Evolutionary conservation across 768 basidiomycete genomes (phyloP).

Genomic region (Tephrocybe sp.): DNA sequence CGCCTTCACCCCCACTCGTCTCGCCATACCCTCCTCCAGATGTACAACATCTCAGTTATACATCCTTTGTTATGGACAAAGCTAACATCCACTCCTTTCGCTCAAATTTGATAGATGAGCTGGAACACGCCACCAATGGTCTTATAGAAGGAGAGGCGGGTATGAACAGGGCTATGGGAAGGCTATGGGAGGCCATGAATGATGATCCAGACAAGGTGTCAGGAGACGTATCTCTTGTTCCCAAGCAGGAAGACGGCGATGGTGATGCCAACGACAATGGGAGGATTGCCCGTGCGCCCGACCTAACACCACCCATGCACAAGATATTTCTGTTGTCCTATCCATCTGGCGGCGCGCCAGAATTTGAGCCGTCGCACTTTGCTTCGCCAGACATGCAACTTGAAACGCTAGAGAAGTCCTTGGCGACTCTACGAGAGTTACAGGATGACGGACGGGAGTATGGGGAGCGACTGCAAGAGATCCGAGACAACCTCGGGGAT

Average conservation of each 20-base stretch:
- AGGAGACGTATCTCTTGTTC: conserved; percentile 45
- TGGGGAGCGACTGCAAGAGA: conserved; percentile 80
- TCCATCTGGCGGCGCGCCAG: conserved; percentile 43
- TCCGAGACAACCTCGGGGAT: conserved; percentile 78
- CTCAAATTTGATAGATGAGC: conserved; percentile 72
- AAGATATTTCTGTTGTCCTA: conserved; percentile 64
- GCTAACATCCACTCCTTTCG: conserved; percentile 84
- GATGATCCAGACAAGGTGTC: conserved; percentile 56
- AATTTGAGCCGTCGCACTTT: conserved; percentile 64
- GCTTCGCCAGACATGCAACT: conserved; percentile 64
- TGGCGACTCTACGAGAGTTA: conserved; percentile 73
- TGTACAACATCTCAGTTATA: conserved; percentile 70
- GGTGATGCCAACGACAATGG: conserved; percentile 46
- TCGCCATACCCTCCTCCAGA: conserved; percentile 75
- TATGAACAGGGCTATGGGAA: conserved; percentile 72
- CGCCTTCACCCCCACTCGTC: conserved; percentile 72
- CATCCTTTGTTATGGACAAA: conserved; percentile 86
- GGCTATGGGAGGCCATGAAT: conserved; percentile 79
- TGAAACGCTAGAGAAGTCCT: conserved; percentile 71
- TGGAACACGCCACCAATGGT: conserved; percentile 80
- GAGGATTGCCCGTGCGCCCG: conserved; percentile 59
- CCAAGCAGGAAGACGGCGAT: conserved; percentile 71
- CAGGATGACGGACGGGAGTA: conserved; percentile 89
- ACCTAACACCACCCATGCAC: conserved; percentile 63
- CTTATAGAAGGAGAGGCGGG: conserved; percentile 82